Evolutionary conservation across 768 basidiomycete species (phyloP).

Genomic region (Tulasnella sp.): DNA sequence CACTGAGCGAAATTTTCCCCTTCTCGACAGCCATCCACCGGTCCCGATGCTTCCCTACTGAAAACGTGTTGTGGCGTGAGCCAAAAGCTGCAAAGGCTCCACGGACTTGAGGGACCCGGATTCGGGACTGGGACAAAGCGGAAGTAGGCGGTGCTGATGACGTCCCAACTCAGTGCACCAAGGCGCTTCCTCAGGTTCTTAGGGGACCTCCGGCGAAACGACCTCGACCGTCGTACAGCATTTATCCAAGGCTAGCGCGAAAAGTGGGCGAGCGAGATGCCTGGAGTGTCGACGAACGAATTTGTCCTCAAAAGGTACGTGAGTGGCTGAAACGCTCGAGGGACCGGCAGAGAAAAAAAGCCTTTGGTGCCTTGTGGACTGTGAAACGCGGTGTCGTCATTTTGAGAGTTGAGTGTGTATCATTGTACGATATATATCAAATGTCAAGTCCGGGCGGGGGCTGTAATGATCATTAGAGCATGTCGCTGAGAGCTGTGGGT

Average conservation of each 20-base stretch:
- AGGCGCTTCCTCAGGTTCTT: neutral
- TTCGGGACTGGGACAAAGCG: neutral
- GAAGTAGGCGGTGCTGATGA: neutral
- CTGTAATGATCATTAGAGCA: neutral
- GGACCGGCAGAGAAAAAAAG: neutral
- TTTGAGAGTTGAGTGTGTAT: neutral
- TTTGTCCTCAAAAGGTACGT: neutral
- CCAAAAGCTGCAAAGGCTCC: neutral
- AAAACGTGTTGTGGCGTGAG: neutral
- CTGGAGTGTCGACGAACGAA: neutral
- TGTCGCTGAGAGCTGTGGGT: neutral
- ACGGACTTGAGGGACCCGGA: neutral
- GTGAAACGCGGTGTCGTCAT: neutral
- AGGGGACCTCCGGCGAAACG: neutral
- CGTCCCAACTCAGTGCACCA: neutral
- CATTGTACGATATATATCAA: neutral
- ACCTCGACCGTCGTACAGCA: neutral
- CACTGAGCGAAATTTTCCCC: neutral
- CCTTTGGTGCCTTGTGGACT: neutral
- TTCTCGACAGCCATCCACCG: neutral
- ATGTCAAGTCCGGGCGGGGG: neutral
- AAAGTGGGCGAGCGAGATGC: no score
- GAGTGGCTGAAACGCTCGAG: neutral
- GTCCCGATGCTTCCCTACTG: no score
- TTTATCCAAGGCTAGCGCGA: neutral